Conservation (phyloP, 2,329 filamentous ascomycete species). For the Venturia asperata region DNA sequence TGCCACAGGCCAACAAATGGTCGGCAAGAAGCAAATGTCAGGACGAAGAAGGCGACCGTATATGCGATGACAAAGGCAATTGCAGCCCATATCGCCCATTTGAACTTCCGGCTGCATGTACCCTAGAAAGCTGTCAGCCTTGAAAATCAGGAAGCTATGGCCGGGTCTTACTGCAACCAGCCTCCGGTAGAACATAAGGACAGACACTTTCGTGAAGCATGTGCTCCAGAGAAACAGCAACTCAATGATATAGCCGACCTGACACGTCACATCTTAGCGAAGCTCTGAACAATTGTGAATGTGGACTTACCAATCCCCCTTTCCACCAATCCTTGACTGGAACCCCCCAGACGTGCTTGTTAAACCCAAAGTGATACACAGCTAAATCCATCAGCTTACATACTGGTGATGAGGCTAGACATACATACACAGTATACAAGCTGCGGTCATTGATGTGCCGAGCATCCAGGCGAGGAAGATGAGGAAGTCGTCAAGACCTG, state of each 20-base stretch:
- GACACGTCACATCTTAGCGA: not conserved
- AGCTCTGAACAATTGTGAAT: not conserved
- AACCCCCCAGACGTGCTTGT: constrained; percentile 34
- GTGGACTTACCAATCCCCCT: constrained; percentile 23
- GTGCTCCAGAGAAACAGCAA: constrained; percentile 29
- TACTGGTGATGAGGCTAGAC: not conserved
- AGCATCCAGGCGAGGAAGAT: constrained; percentile 20
- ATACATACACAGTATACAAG: constrained; percentile 17
- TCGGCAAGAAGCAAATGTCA: constrained; percentile 28
- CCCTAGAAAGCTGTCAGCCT: constrained; percentile 14
- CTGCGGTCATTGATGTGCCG: constrained; percentile 16
- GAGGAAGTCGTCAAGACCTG: constrained; percentile 19
- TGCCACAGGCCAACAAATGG: constrained; percentile 32
- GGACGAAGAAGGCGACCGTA: constrained; percentile 28
- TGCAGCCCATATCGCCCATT: constrained; percentile 26
- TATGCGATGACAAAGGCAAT: constrained; percentile 23
- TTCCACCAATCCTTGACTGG: constrained; percentile 21
- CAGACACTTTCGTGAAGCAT: constrained; percentile 32
- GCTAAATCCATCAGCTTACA: constrained; percentile 16
- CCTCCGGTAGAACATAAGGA: constrained; percentile 34
- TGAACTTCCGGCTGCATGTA: constrained; percentile 26
- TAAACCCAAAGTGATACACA: constrained; percentile 26
- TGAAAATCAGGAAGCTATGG: too few species aligned
- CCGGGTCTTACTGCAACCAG: constrained; percentile 23
- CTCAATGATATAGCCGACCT: constrained; percentile 31